Evolutionary conservation across 2,329 filamentous ascomycete genomes (phyloP), one percentile per base, ranked within the genome.

Genomic region (Tolypocladium guangdongense): DNA sequence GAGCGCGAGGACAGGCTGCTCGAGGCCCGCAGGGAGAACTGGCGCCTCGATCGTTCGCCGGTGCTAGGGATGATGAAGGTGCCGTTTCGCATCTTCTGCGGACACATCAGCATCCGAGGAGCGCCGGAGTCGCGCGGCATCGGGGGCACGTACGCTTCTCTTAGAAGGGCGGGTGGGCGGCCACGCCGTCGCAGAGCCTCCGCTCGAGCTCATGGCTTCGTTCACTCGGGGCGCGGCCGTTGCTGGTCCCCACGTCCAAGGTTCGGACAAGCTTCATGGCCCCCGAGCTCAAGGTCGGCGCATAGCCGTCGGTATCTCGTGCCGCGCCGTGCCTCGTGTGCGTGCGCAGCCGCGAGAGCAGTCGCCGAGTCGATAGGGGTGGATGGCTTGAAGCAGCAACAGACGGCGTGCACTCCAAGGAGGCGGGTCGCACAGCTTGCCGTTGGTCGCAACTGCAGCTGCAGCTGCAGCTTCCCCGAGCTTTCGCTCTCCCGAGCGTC

Each of bases 31-130:
- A 96, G 76, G 24, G 86, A 92, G 61, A 96, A 90, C 57, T 86
- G 80, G 57, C 87, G 87, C 64, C 84, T 86, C 48, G 90, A 81
- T 58, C 90, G 87, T 69, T 95, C 88, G 63, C 92, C 91, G 3
- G 90, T 96, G 55, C 80, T 77, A 8, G 92, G 90, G 52, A 95
- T 80, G 61, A 97, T 87, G 68, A 95, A 90, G 46, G 89, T 93
- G 59, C 88, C 88, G 66, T 92, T 87, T 60, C 87, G 85, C 56
- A 95, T 77, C 78, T 90, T 83, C 81, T 85, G 64, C 35, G 30
- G 12, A 20, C 30, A 47, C 38, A 36, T 55, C 45, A 54, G 52
- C 47, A 45, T 22, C 20, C 10, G 27, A 14, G 32, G 27, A 2
- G 16, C 7, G 14, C 16, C n/a, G 4, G 18, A 1, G 36, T 37